Evolutionary conservation across 371 early-diverging fungal genomes (phyloP), one percentile per base, ranked within the genome.

Genomic region (Homolaphlyctis polyrhiza): DNA sequence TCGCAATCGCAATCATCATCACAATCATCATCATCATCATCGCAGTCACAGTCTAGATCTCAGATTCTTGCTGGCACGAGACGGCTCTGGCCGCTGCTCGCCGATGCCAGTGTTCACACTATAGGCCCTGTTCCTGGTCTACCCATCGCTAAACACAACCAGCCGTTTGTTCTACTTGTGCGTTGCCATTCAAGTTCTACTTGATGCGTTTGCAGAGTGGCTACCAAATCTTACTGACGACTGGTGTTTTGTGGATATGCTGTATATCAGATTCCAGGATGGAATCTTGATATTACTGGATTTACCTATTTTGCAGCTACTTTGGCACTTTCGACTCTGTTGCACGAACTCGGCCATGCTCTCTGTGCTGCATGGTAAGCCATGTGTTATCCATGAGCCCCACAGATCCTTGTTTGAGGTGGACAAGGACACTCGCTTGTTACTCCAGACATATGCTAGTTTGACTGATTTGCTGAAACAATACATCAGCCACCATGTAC

Each of bases 281-380:
- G 25, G 32, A 51, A 51, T 21, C 32, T 51, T 11, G n/a, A 21
- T 51, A 8, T 51, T 6, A 21, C 32, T 21, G 52, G 52, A 6
- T 11, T 14, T 21, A 21, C 52, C 25, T 51, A 51, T 21, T 27
- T 51, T 6, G 11, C 27, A 14, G 8, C 27, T 6, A 8, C 52
- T 8, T 14, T 32, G 32, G 11, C 27, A 8, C 11, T 51, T 6
- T 51, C 52, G 11, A 27, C 52, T 14, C 14, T 51, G 11, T 28
- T 51, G 11, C 52, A 51, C 32, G 52, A 51, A 21, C 52, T 51
- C 11, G 52, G 52, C 25, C 52, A 51, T 21, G 52, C 52, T 14
- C 32, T 51, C 28, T 51, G 52, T 21, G 52, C 52, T 14, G 25
- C 52, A 51, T 14, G 52, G 11, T 6, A 6, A 11, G 32, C 11